phyloP scores from a whole-genome alignment of 1,284 basidiomycete genomes.

The Boletus semigastroideus region DNA sequence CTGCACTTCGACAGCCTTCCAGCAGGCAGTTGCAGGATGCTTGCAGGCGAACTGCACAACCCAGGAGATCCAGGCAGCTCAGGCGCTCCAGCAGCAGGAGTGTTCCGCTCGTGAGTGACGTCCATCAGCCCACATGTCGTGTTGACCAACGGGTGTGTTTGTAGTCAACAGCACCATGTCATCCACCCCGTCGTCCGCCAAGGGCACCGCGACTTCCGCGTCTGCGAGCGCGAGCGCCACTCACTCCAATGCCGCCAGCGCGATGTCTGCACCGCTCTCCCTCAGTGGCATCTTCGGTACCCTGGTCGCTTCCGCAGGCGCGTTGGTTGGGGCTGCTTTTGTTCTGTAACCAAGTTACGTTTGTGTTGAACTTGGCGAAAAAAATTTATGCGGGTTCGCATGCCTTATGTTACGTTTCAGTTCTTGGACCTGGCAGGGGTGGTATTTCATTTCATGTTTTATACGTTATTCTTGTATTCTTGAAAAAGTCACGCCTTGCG shows the following conservation, averaged over 20 bases:
- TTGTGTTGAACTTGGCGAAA: background rate
- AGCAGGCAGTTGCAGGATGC: conserved; percentile 12
- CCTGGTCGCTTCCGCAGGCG: conserved; percentile 29
- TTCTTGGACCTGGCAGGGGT: background rate
- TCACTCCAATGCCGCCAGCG: conserved; percentile 18
- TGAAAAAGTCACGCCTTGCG: too few species aligned
- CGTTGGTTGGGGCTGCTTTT: conserved; percentile 26
- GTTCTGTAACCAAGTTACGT: conserved; percentile 18
- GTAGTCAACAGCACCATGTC: background rate
- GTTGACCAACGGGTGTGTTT: background rate
- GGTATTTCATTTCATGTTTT: too few species aligned
- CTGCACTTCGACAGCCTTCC: conserved; percentile 28
- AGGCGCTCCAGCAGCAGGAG: conserved; percentile 6
- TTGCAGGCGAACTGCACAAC: conserved; percentile 20
- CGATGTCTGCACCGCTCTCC: conserved; percentile 15
- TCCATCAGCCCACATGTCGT: rapidly evolving
- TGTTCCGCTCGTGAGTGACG: conserved; percentile 16
- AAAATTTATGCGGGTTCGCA: background rate
- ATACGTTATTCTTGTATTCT: too few species aligned
- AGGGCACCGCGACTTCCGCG: background rate
- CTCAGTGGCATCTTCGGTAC: conserved; percentile 20
- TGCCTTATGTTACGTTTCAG: background rate
- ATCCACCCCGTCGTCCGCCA: background rate
- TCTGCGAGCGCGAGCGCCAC: conserved; percentile 4
- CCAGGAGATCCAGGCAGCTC: conserved; percentile 6